A percentile compares a stretch with the other conserved stretches of the same genome.
These are phyloP conservation scores for Chrysoporthe deuterocubensis DNA, from an alignment of 2,329 filamentous ascomycete genomes.

Conservation along the genomic window DNA sequence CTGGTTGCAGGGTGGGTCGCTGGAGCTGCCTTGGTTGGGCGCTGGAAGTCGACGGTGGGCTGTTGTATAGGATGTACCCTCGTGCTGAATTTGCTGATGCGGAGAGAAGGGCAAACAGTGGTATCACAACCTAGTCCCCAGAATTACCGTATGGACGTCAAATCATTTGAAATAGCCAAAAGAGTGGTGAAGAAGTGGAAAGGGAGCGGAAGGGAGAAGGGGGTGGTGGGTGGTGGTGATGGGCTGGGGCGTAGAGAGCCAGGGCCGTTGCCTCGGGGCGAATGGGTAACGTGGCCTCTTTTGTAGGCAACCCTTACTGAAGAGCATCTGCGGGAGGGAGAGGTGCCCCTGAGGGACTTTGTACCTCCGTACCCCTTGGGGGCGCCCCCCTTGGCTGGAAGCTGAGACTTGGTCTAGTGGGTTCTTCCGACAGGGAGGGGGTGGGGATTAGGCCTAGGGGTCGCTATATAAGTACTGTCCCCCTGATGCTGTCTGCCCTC, in stretches of 20 bases:
- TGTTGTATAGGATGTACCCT: too few relatives aligned
- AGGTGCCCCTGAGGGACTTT: neutral
- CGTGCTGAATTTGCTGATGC: too few relatives aligned
- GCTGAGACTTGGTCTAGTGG: conserved; percentile 21
- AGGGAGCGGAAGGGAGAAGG: conserved; percentile 9
- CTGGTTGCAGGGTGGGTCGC: too few relatives aligned
- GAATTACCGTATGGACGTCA: neutral
- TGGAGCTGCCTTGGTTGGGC: too few relatives aligned
- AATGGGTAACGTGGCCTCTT: conserved; percentile 28
- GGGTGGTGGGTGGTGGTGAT: conserved; percentile 9
- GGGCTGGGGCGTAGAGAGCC: conserved; percentile 9
- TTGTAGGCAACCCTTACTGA: conserved; percentile 9
- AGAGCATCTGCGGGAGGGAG: neutral
- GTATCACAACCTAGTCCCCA: neutral
- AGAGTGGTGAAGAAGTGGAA: conserved; percentile 13
- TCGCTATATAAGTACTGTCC: neutral
- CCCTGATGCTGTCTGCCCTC: neutral
- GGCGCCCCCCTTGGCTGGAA: conserved; percentile 22
- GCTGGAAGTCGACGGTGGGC: too few relatives aligned
- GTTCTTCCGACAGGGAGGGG: neutral
- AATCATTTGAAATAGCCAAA: neutral
- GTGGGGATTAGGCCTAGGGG: neutral
- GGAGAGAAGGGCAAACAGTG: too few relatives aligned
- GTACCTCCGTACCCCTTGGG: neutral
- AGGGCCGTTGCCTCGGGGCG: conserved; percentile 13